Percentiles rank a stretch among this genome's conserved stretches.
Conservation (phyloP, 768 basidiomycete genomes). For the Tubosaeta sp. region DNA sequence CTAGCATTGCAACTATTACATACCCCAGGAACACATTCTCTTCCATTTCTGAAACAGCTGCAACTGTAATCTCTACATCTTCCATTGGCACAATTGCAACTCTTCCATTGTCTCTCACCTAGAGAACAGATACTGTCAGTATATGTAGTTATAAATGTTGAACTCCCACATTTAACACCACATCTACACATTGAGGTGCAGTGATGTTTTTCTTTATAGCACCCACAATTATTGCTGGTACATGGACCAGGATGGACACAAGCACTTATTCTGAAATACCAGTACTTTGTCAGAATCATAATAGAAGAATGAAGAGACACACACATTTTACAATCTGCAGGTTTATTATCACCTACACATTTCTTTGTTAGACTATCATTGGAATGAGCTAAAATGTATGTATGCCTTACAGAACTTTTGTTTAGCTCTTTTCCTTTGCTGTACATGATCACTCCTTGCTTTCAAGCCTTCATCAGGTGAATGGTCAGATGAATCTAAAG, state of each 20-base stretch:
- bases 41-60: constrained; percentile 28
- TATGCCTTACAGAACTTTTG: constrained; percentile 14
- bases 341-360: constrained; percentile 8
- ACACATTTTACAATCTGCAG: constrained; percentile 8
- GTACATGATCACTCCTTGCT: neutral
- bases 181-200: constrained; percentile 51
- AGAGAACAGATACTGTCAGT: neutral
- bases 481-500: neutral
- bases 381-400: neutral
- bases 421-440: constrained; percentile 3
- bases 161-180: constrained; percentile 33
- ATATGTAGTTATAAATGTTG: neutral
- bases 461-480: constrained; percentile 1
- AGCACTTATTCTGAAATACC: constrained; percentile 26
- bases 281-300: neutral
- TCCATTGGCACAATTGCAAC: constrained; percentile 26
- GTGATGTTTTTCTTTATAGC: constrained; percentile 35
- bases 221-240: constrained; percentile 36
- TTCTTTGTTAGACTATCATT: neutral
- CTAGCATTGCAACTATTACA: constrained; percentile 44
- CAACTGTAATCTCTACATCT: constrained; percentile 28
- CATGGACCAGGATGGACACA: constrained; percentile 51
- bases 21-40: constrained; percentile 54
- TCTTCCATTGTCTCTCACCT: constrained; percentile 16
- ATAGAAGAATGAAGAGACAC: neutral